Conservation (phyloP, 768 basidiomycete genomes). For the Phlebiopsis gigantea region DNA sequence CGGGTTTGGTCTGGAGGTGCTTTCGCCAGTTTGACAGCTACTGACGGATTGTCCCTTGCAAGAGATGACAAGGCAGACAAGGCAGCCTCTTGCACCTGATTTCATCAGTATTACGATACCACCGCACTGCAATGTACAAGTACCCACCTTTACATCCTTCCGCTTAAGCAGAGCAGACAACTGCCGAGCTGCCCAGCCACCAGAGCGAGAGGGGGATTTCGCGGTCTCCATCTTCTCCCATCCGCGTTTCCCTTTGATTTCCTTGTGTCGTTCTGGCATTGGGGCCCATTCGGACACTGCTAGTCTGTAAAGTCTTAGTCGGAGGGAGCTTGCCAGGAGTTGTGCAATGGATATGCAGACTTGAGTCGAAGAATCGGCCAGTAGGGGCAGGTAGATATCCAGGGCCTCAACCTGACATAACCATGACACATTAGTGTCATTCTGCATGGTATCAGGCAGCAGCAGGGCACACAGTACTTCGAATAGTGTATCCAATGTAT, state of each 20-base stretch:
- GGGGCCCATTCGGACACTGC: conserved; percentile 62
- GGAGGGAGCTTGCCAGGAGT: conserved; percentile 48
- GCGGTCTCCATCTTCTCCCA: conserved; percentile 63
- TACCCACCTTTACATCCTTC: conserved; percentile 49
- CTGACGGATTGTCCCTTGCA: conserved; percentile 51
- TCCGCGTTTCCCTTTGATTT: conserved; percentile 55
- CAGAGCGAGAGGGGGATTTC: conserved; percentile 36
- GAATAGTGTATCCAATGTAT: conserved; percentile 56
- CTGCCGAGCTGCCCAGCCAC: conserved; percentile 56
- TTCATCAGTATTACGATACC: background rate
- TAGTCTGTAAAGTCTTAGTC: conserved; percentile 43
- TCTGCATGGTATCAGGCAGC: background rate
- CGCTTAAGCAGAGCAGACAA: conserved; percentile 43
- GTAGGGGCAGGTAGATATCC: conserved; percentile 63
- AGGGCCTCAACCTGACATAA: conserved; percentile 51
- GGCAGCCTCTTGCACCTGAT: conserved; percentile 61
- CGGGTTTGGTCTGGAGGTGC: conserved; percentile 36
- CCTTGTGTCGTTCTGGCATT: conserved; percentile 45
- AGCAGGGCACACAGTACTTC: conserved; percentile 33
- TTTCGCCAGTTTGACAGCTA: conserved; percentile 47
- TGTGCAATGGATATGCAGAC: conserved; percentile 50
- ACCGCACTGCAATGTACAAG: background rate
- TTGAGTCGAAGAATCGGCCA: conserved; percentile 39
- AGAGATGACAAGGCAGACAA: conserved; percentile 62
- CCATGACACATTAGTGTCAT: background rate